Conservation (phyloP, 1,284 basidiomycete species). For the Cutaneotrichosporon dermatis region DNA sequence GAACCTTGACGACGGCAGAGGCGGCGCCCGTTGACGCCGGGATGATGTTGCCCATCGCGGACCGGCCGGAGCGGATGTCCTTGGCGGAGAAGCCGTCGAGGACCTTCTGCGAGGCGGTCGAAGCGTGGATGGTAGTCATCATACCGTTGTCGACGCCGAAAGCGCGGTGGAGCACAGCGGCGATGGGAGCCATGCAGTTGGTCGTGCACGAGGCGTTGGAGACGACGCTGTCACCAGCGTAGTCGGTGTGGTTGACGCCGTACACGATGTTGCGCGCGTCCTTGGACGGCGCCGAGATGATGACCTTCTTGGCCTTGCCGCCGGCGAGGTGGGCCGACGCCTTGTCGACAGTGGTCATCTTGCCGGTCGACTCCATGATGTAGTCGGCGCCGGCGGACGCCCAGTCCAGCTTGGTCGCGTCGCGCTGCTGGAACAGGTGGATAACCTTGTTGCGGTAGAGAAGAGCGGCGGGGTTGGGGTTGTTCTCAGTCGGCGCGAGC, state of each 20-base stretch:
- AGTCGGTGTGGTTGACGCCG: constrained; percentile 48
- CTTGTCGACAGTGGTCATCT: constrained; percentile 44
- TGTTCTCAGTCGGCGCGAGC: constrained; percentile 29
- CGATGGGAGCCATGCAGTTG: constrained; percentile 50
- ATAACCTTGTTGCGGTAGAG: constrained; percentile 43
- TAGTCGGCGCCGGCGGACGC: constrained; percentile 43
- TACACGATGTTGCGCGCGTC: constrained; percentile 44
- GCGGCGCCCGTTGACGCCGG: constrained; percentile 49
- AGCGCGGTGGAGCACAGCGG: constrained; percentile 41
- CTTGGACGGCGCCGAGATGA: constrained; percentile 49
- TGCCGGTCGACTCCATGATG: constrained; percentile 47
- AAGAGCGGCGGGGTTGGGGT: constrained; percentile 35
- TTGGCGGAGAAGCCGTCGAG: constrained; percentile 50
- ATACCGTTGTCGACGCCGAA: constrained; percentile 50
- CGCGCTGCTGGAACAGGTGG: constrained; percentile 45
- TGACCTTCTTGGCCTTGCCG: constrained; percentile 48
- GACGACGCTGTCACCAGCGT: constrained; percentile 42
- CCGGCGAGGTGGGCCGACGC: constrained; percentile 42
- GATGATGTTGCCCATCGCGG: constrained; percentile 48
- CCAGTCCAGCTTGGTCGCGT: constrained; percentile 47
- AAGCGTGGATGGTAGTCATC: constrained; percentile 52
- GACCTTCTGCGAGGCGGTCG: constrained; percentile 48
- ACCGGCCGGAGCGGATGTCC: constrained; percentile 45
- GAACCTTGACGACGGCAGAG: constrained; percentile 47
- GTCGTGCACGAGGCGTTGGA: constrained; percentile 51